These are phyloP conservation scores for Populus ilicifolia DNA, from an alignment of 345 rosid genomes.

Conservation along the genomic window DNA sequence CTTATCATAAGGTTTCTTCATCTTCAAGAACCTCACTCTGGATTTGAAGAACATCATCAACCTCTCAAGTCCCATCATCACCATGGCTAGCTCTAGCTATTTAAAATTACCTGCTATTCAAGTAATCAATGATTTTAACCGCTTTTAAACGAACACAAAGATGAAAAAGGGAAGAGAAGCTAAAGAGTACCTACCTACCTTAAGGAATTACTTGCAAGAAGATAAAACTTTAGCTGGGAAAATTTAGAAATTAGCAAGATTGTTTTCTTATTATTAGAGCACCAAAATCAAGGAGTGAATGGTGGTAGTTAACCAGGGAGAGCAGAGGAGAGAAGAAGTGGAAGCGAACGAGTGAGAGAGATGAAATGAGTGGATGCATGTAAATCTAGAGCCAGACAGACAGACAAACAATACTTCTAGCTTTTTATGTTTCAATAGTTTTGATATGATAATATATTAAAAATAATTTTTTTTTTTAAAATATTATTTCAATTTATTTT, in stretches of 20 bases:
- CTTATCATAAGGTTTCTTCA: conserved; percentile 63
- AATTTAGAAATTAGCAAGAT: neutral
- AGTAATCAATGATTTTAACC: neutral
- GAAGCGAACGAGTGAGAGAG: neutral
- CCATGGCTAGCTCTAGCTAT: conserved; percentile 9
- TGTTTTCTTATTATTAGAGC: neutral
- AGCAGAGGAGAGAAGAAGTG: conserved; percentile 6
- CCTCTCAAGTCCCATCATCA: conserved; percentile 58
- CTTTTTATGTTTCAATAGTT: too few species aligned
- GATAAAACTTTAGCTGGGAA: neutral
- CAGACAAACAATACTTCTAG: too few species aligned
- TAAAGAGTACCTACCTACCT: neutral
- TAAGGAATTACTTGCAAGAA: neutral
- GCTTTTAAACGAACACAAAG: neutral
- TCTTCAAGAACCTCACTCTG: conserved; percentile 57
- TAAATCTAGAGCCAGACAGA: neutral
- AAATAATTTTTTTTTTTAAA: too few species aligned
- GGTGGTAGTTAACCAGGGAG: neutral
- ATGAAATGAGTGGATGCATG: conserved; percentile 18
- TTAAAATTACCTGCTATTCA: neutral
- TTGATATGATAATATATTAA: too few species aligned
- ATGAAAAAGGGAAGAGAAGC: neutral
- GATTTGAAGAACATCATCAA: conserved; percentile 58
- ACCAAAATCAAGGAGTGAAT: neutral
- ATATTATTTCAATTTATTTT: too few species aligned